These are phyloP conservation scores for Cytospora mali DNA, from an alignment of 2,329 filamentous ascomycete species.

Conservation along the genomic window DNA sequence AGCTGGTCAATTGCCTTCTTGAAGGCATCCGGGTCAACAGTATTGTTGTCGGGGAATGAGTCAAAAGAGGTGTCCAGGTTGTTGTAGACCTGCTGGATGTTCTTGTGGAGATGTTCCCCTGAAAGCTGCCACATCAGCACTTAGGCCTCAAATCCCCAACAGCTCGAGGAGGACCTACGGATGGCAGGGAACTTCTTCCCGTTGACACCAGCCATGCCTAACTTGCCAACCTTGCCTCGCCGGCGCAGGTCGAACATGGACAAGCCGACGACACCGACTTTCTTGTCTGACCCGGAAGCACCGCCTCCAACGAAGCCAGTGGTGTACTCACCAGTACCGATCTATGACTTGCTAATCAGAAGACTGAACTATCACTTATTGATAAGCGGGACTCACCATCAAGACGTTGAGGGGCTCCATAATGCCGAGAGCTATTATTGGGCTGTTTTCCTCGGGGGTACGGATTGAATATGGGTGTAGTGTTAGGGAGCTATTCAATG, in stretches of 20 bases:
- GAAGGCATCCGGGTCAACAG: conserved; percentile 78
- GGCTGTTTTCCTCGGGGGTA: neutral
- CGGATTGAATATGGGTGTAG: neutral
- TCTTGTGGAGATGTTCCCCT: conserved; percentile 83
- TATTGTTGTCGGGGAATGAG: conserved; percentile 77
- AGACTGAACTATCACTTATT: neutral
- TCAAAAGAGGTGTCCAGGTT: conserved; percentile 82
- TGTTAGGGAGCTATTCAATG: neutral
- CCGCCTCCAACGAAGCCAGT: conserved; percentile 88
- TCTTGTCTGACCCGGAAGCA: conserved; percentile 88
- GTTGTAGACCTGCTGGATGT: conserved; percentile 88
- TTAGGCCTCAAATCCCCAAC: neutral
- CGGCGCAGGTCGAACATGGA: conserved; percentile 87
- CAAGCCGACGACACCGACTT: conserved; percentile 89
- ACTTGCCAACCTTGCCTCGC: conserved; percentile 81
- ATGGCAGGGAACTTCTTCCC: conserved; percentile 91
- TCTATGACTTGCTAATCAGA: conserved; percentile 45
- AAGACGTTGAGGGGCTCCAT: conserved; percentile 68
- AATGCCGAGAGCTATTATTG: conserved; percentile 26
- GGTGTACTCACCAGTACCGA: conserved; percentile 95
- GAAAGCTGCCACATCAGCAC: conserved; percentile 65
- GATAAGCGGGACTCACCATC: conserved; percentile 55
- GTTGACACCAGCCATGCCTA: conserved; percentile 89
- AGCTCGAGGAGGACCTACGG: conserved; percentile 54
- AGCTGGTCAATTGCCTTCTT: conserved; percentile 86